Evolutionary conservation across 2,329 filamentous ascomycete species (phyloP).

Genomic region (Colletotrichum lupini): DNA sequence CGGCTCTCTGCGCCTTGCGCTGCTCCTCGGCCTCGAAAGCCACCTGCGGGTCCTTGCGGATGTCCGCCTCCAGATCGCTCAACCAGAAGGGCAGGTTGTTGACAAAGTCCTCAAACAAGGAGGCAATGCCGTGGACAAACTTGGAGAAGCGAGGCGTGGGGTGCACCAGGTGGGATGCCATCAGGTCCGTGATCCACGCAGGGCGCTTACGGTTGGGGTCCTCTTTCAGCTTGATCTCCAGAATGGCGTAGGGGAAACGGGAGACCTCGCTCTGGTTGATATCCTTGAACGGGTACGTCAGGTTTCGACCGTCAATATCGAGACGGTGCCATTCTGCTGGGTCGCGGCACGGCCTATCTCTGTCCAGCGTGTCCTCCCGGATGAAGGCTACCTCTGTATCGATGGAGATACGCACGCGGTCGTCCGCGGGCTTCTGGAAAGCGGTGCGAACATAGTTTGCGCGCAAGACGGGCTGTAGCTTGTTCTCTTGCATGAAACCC

Average conservation of each 20-base stretch:
- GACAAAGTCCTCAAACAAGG: constrained; percentile 94
- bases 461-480: constrained; percentile 85
- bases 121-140: constrained; percentile 92
- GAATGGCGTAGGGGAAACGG: constrained; percentile 87
- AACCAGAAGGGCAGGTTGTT: constrained; percentile 98
- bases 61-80: constrained; percentile 89
- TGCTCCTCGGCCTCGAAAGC: constrained; percentile 94
- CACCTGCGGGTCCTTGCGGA: constrained; percentile 88
- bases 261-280: constrained; percentile 93
- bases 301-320: constrained; percentile 85
- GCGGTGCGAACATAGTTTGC: constrained; percentile 95
- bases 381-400: constrained; percentile 95
- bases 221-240: constrained; percentile 91
- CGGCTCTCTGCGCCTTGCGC: constrained; percentile 80
- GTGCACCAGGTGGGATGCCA: constrained; percentile 92
- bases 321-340: constrained; percentile 89
- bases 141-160: constrained; percentile 93
- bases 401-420: constrained; percentile 89
- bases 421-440: constrained; percentile 94
- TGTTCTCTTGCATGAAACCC: constrained; percentile 79
- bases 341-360: constrained; percentile 87
- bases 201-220: constrained; percentile 74
- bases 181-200: constrained; percentile 91
- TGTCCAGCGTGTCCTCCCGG: constrained; percentile 79
- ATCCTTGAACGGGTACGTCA: constrained; percentile 88